A percentile compares a stretch with the other conserved stretches of the same genome.
Conservation (phyloP, 2,329 filamentous ascomycete species). For the Sclerotinia glacialis region DNA sequence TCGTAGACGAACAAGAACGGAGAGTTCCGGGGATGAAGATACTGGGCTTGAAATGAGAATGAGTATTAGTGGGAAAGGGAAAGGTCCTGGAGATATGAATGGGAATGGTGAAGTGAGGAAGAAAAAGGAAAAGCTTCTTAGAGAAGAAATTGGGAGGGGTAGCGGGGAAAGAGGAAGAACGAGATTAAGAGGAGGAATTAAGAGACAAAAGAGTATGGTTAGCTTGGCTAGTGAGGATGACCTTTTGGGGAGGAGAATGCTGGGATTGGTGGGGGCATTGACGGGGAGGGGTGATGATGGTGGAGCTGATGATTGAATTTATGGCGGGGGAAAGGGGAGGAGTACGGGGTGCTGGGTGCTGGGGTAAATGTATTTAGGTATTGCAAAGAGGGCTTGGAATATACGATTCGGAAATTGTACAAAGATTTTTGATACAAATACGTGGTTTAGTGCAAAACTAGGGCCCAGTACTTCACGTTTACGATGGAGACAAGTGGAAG, state of each 20-base stretch:
- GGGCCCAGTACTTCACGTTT: too few relatives aligned
- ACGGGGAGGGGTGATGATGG: slow-evolving; percentile 42
- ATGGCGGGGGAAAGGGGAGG: accelerated
- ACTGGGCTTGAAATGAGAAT: slow-evolving; percentile 77
- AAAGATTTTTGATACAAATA: too few relatives aligned
- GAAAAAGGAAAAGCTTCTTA: slow-evolving; percentile 39
- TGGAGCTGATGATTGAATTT: slow-evolving; percentile 27
- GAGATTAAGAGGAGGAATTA: slow-evolving; percentile 45
- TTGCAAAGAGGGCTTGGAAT: not conserved
- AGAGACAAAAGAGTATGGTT: slow-evolving; percentile 47
- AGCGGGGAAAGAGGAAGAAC: slow-evolving; percentile 37
- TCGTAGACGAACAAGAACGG: slow-evolving; percentile 30
- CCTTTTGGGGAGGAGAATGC: slow-evolving; percentile 54
- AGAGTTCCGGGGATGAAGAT: slow-evolving; percentile 67
- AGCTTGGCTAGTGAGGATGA: slow-evolving; percentile 57
- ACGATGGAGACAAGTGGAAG: not conserved
- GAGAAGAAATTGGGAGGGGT: slow-evolving; percentile 42
- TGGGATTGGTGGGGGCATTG: slow-evolving; percentile 51
- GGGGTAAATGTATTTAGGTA: not conserved
- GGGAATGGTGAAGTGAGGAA: slow-evolving; percentile 25
- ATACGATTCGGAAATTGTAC: not conserved
- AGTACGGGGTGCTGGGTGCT: not conserved
- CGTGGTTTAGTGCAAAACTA: not conserved
- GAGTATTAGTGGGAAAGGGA: slow-evolving; percentile 38
- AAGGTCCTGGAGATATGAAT: slow-evolving; percentile 15